Percentiles rank a stretch among this genome's conserved stretches.
These are phyloP conservation scores for Acanthamoeba healyi DNA, from an alignment of 208 protist species.

Conservation along the genomic window DNA sequence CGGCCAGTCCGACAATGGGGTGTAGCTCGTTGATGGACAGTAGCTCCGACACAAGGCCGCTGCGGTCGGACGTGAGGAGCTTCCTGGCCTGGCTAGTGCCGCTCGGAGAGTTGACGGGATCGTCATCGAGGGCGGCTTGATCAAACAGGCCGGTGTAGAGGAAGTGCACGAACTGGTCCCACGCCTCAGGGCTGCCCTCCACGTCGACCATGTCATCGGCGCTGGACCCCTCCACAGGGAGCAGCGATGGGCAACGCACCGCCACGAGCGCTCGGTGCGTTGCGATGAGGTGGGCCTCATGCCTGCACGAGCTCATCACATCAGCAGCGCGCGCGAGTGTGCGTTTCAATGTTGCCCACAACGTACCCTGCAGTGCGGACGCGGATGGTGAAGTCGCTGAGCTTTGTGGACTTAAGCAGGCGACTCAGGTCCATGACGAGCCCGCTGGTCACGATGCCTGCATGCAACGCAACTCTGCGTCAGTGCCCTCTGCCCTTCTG, in stretches of 20 bases:
- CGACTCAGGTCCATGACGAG: not conserved
- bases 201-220: not conserved
- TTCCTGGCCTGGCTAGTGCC: not conserved
- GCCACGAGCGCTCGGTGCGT: not conserved
- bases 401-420: not conserved
- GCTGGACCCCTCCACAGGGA: not conserved
- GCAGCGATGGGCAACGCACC: not conserved
- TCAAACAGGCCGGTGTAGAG: slow-evolving; percentile 47
- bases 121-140: not conserved
- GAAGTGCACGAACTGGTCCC: not conserved
- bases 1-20: not conserved
- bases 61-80: not conserved
- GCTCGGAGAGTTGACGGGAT: not conserved
- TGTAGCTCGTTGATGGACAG: not conserved
- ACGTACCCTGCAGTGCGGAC: too few relatives aligned
- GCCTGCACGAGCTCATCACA: too few relatives aligned
- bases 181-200: not conserved
- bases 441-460: slow-evolving; percentile 43
- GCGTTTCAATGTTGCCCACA: too few relatives aligned
- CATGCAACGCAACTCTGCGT: too few relatives aligned
- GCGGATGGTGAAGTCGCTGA: slow-evolving; percentile 22
- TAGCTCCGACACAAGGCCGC: not conserved
- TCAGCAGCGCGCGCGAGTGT: too few relatives aligned
- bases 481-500: too few relatives aligned
- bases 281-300: not conserved